phyloP scores from a whole-genome alignment of 2,329 filamentous ascomycete species.

The Pyricularia pennisetigena region DNA sequence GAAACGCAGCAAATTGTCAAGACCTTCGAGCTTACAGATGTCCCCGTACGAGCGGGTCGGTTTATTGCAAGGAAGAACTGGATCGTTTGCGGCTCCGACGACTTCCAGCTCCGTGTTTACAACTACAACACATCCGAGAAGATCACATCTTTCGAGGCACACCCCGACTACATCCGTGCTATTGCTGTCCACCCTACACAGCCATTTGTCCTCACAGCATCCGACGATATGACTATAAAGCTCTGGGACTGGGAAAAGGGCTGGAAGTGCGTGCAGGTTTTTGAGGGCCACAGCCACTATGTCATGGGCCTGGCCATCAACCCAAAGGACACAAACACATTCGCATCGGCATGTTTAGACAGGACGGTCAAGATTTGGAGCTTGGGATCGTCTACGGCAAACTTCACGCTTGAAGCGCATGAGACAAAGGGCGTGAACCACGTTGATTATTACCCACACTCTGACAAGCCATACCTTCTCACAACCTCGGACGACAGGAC shows the following conservation, averaged over 20 bases:
- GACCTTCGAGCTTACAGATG: constrained; percentile 97
- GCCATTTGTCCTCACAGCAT: constrained; percentile 90
- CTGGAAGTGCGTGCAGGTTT: constrained; percentile 96
- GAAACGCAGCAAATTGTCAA: constrained; percentile 96
- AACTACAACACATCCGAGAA: constrained; percentile 99
- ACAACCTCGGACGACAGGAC: constrained; percentile 95
- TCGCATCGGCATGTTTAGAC: constrained; percentile 91
- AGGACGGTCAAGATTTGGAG: constrained; percentile 74
- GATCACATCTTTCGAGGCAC: constrained; percentile 92
- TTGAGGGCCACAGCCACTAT: constrained; percentile 88
- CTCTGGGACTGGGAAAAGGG: constrained; percentile 98
- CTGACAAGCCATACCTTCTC: constrained; percentile 76
- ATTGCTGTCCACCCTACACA: constrained; percentile 94
- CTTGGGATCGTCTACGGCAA: constrained; percentile 83
- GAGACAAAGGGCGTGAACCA: constrained; percentile 97
- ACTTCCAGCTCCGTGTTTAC: constrained; percentile 49
- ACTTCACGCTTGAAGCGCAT: constrained; percentile 94
- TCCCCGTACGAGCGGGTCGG: constrained; percentile 90
- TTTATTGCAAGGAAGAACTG: constrained; percentile 98
- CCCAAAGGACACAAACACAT: constrained; percentile 88
- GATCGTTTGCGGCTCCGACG: constrained; percentile 92
- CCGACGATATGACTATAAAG: constrained; percentile 98
- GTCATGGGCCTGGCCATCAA: constrained; percentile 97
- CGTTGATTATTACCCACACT: constrained; percentile 78
- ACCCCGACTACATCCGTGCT: constrained; percentile 96